Base-by-base conservation (phyloP, 2,329 filamentous ascomycete genomes). In the Talaromyces islandicus region DNA sequence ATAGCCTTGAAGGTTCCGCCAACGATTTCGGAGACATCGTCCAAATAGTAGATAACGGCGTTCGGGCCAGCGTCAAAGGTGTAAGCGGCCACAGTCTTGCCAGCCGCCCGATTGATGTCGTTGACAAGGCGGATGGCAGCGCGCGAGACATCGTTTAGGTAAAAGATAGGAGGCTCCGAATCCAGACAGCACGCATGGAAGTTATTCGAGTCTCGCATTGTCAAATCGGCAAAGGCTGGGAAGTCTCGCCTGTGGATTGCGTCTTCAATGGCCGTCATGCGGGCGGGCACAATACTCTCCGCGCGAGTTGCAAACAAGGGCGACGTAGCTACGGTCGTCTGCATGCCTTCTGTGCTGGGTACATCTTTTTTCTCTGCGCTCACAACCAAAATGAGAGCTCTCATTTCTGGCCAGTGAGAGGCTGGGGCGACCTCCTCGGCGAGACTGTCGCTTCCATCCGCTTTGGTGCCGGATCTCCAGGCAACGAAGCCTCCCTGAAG, bases 1-100 rank as follows among this genome's bases (percentile, higher is more conserved):
- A 89, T 80, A 43, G 79, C 78, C 78, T 90, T 89, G 76, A 99
- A 89, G 0, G 87, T 84, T 9, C 92, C 92, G 0, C 92, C 85
- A 3, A 97, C 88, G 3, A 83, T 76, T 48, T 83, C 82, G 64
- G 87, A 83, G 67, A 96, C 85, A 80, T 92, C 83, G 71, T 92
- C 89, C 46, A 92, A 84, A 72, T 96, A 97, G 81, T 99, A 99
- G 56, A 99, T 86, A 56, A 99, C 95, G 46, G 92, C 92, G 77
- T 99, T 99, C 58, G 94, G 94, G 57, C 94, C 94, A 0, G 94
- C 94, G 72, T 99, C 94, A 70, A 97, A 99, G 0, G 94, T 99
- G 76, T 99, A 99, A 3, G 94, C 94, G 3, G 91, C 92, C 19
- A 97, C 83, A 0, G 85, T 87, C 77, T 86, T 88, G 58, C 91